Evolutionary conservation across 2,329 filamentous ascomycete species (phyloP), one percentile per base, ranked within the genome.

Genomic region (Thermoascus crustaceus): DNA sequence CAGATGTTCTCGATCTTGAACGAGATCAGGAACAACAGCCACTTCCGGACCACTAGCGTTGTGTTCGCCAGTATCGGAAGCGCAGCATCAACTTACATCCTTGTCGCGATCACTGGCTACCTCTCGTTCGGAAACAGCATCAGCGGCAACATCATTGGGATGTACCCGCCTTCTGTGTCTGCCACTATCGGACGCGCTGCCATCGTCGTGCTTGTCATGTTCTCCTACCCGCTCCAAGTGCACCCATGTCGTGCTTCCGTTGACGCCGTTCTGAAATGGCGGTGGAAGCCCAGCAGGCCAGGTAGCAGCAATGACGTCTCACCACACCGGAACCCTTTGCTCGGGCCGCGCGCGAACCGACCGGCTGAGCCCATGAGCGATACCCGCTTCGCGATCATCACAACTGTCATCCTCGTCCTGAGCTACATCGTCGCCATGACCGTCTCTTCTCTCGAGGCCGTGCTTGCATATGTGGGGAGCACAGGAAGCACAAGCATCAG

Each of bases 1-100:
- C 48, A 91, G 85, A 98, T 98, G 91, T 98, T 98, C 59, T 94
- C 89, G 7, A 94, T 98, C 46, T 67, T 98, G 29, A 98, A 98
- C 53, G 91, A 98, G 63, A 86, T 98, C 47, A 73, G 77, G 39
- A 80, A 94, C 55, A 86, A 87, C 60, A 84, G 84, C 3, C 85
- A 85, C 13, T 73, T 70, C 51, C 82, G 82, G 43, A 82, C 89
- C 5, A 81, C 86, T 1, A 74, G 76, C 10, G 88, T 98, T 6
- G 79, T 96, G 8, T 69, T 73, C 14, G 74, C 82, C 3, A 94
- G 87, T 50, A 94, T 94, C 48, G 91, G 91, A 13, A 82, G 82
- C 19, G 85, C 89, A n/a, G 85, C 85, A 8, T 73, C 71, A 11
- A 80, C 94, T 14, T 98, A 98, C 56, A 75, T 94, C 21, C 70